These are phyloP conservation scores for Apiospora malaysiana DNA, from an alignment of 2,329 filamentous ascomycete species.

Conservation along the genomic window DNA sequence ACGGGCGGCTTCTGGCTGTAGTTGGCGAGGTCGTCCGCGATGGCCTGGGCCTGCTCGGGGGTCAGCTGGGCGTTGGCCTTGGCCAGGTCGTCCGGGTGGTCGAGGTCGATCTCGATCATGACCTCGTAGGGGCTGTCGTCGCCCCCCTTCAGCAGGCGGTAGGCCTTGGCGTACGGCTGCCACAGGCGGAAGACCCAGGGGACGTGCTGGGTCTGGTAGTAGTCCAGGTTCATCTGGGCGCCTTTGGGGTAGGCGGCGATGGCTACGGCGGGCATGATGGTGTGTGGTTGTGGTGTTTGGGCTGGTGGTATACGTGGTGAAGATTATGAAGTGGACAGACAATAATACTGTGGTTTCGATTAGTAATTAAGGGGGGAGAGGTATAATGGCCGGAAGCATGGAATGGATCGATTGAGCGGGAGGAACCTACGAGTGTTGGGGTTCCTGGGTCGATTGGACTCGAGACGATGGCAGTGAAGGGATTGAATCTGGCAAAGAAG, in stretches of 20 bases:
- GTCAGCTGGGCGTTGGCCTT: slow-evolving; percentile 13
- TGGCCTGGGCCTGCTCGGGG: slow-evolving; percentile 20
- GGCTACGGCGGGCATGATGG: slow-evolving; percentile 21
- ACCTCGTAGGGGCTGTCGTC: slow-evolving; percentile 25
- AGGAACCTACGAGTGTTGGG: too few relatives aligned
- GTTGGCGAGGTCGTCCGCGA: slow-evolving; percentile 25
- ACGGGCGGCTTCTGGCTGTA: slow-evolving; percentile 24
- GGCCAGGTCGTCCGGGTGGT: slow-evolving; percentile 22
- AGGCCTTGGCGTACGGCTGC: slow-evolving; percentile 19
- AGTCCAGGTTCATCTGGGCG: slow-evolving; percentile 26
- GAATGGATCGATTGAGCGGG: neutral
- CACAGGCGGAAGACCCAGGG: slow-evolving; percentile 22
- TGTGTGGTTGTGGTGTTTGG: neutral
- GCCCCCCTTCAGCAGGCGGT: slow-evolving; percentile 18
- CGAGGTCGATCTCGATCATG: slow-evolving; percentile 24
- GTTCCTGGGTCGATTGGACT: too few relatives aligned
- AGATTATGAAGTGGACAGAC: too few relatives aligned
- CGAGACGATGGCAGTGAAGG: too few relatives aligned
- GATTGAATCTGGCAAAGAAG: too few relatives aligned
- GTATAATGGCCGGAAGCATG: too few relatives aligned
- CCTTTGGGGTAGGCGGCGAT: slow-evolving; percentile 27
- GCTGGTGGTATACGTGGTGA: neutral
- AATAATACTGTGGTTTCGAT: neutral
- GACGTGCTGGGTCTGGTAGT: slow-evolving; percentile 27
- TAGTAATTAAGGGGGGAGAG: neutral